These are phyloP conservation scores for Ogataea nitratoaversa DNA, from an alignment of 805 yeast genomes.

Conservation along the genomic window DNA sequence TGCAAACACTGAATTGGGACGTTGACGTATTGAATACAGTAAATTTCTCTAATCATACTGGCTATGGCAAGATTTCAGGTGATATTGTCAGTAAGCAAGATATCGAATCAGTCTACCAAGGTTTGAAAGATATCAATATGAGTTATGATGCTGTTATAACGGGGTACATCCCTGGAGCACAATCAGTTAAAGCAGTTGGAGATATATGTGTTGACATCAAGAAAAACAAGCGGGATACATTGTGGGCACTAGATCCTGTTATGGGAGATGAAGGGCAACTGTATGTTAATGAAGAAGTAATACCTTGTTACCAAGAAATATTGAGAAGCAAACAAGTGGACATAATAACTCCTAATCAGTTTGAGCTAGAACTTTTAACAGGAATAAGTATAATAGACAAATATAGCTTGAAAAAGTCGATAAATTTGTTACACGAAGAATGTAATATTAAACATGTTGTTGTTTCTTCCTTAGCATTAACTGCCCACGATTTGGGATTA, in stretches of 20 bases:
- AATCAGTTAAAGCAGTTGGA: conserved; percentile 42
- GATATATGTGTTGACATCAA: conserved; percentile 34
- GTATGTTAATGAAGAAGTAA: conserved; percentile 55
- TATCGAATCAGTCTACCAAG: conserved; percentile 35
- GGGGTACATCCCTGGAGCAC: conserved; percentile 64
- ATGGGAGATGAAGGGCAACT: conserved; percentile 75
- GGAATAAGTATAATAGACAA: conserved; percentile 37
- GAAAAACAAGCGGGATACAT: conserved; percentile 25
- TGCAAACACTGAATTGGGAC: conserved; percentile 65
- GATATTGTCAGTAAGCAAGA: conserved; percentile 37
- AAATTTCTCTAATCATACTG: conserved; percentile 67
- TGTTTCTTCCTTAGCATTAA: conserved; percentile 49
- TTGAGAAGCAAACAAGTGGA: conserved; percentile 49
- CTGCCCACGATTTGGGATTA: conserved; percentile 15
- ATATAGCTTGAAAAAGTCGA: conserved; percentile 41
- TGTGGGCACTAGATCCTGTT: conserved; percentile 72
- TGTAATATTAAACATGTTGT: conserved; percentile 58
- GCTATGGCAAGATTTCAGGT: conserved; percentile 58
- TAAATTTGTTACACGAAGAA: conserved; percentile 42
- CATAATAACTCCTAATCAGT: conserved; percentile 85
- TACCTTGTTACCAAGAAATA: conserved; percentile 54
- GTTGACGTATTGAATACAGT: conserved; percentile 64
- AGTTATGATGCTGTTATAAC: conserved; percentile 54
- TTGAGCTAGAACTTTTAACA: conserved; percentile 69
- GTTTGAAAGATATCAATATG: conserved; percentile 31